Base-by-base conservation (phyloP, 2,329 filamentous ascomycete genomes). In the Penicillium nordicum region DNA sequence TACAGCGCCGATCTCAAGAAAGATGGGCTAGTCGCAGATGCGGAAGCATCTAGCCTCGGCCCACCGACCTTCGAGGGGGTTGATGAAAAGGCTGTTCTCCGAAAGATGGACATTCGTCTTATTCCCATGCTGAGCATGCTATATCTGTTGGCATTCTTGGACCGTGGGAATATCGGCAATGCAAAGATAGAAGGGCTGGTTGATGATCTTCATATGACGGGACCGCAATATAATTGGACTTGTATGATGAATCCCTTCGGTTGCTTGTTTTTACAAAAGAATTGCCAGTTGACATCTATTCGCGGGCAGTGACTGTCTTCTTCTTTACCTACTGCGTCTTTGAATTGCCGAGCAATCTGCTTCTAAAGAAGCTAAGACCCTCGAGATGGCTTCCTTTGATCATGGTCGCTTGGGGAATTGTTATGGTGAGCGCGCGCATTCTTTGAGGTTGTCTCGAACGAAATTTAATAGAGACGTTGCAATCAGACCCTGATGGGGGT, bases 401-500 rank as follows among this genome's bases (percentile, higher is more conserved):
- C n/a, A 71, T 72, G 64, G 53, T 76, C 14, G 67, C 67, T 3
- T 81, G 79, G 79, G 79, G 79, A 0, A 68, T 77, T 43, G 77
- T 80, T 3, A 75, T 78, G 69, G 68, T 72, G 51, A 55, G 65
- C 12, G 16, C 21, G 18, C 38, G n/a, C 18, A 1, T 11, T 14
- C 25, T 29, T 34, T 25, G 23, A 44, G n/a, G 23, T 7, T 10
- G 16, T 32, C 5, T 23, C 8, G 5, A 16, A n/a, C n/a, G 27
- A 23, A 10, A 38, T 36, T 27, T 30, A 40, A 18, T 48, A 29
- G 30, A 18, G 10, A 32, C 11, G 10, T 27, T 34, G 11, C 44
- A 16, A 29, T 25, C 48, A 69, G 42, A 81, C 79, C 1, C 64
- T 81, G 43, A 80, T 80, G 72, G 79, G 79, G 23, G 66, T 80